These are phyloP conservation scores for Nasturtium officinale DNA, from an alignment of 345 rosid species.

Conservation along the genomic window DNA sequence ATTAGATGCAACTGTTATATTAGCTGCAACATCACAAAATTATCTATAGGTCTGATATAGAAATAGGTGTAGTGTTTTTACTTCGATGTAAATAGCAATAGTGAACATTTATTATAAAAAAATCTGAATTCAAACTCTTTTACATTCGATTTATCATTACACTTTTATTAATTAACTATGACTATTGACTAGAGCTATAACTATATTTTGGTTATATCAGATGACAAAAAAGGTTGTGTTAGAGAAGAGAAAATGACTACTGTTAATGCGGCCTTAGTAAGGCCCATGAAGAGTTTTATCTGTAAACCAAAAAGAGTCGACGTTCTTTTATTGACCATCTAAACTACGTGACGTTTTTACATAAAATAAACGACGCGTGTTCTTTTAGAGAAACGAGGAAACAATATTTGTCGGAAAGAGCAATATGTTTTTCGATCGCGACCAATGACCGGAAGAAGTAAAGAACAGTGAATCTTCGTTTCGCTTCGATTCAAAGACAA, in stretches of 20 bases:
- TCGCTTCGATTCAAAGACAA: slow-evolving; percentile 38
- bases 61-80: too few relatives aligned
- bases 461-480: slow-evolving; percentile 16
- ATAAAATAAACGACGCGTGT: slow-evolving; percentile 14
- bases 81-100: too few relatives aligned
- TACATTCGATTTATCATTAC: neutral
- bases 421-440: slow-evolving; percentile 31
- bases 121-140: neutral
- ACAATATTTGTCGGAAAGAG: slow-evolving; percentile 11
- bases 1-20: too few relatives aligned
- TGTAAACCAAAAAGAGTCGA: neutral
- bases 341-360: slow-evolving; percentile 18
- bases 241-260: neutral
- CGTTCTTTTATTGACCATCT: neutral
- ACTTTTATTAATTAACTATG: neutral
- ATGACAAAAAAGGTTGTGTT: neutral
- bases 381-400: slow-evolving; percentile 1
- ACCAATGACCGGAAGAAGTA: slow-evolving; percentile 34
- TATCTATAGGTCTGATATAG: too few relatives aligned
- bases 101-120: too few relatives aligned
- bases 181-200: too few relatives aligned
- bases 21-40: too few relatives aligned
- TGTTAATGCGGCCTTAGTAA: neutral
- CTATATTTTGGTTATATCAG: too few relatives aligned
- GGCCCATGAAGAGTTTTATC: slow-evolving; percentile 21